phyloP scores from a whole-genome alignment of 331 rosid genomes.

The Pyrus hybrid region DNA sequence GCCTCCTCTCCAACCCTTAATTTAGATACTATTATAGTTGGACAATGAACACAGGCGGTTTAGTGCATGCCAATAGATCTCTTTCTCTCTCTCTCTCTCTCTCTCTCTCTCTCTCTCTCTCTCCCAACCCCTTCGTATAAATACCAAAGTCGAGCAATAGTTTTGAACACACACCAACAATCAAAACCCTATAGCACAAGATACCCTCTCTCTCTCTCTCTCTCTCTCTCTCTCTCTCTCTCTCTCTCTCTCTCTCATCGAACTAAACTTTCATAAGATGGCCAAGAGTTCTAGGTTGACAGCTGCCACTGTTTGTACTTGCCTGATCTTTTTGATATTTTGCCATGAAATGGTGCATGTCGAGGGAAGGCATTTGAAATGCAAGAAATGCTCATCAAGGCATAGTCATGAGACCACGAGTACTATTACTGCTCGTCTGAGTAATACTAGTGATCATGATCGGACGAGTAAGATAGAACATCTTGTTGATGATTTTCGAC shows the following conservation, averaged over 20 bases:
- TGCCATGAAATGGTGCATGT: constrained; percentile 17
- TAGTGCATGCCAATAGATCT: not conserved
- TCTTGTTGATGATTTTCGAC: constrained; percentile 27
- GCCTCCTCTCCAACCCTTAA: not conserved
- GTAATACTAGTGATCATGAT: not conserved
- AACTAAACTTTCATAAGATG: not conserved
- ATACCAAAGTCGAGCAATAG: constrained; percentile 1
- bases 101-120: too few species aligned
- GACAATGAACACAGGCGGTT: not conserved
- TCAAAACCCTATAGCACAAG: not conserved
- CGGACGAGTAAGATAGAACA: constrained; percentile 15
- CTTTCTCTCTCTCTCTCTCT: too few species aligned
- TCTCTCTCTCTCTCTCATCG: not conserved
- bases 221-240: not conserved
- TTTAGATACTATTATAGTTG: not conserved
- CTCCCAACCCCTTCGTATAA: constrained; percentile 1
- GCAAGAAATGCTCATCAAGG: constrained; percentile 16
- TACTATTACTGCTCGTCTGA: not conserved
- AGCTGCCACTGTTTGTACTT: not conserved
- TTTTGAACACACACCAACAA: not conserved
- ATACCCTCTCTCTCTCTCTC: not conserved
- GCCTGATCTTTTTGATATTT: constrained; percentile 10
- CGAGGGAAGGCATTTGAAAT: constrained; percentile 31
- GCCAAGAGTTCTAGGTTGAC: not conserved
- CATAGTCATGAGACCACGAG: not conserved